A percentile compares a stretch with the other conserved stretches of the same genome.
phyloP scores from a whole-genome alignment of 2,329 filamentous ascomycete genomes.

The Exophiala sp. region DNA sequence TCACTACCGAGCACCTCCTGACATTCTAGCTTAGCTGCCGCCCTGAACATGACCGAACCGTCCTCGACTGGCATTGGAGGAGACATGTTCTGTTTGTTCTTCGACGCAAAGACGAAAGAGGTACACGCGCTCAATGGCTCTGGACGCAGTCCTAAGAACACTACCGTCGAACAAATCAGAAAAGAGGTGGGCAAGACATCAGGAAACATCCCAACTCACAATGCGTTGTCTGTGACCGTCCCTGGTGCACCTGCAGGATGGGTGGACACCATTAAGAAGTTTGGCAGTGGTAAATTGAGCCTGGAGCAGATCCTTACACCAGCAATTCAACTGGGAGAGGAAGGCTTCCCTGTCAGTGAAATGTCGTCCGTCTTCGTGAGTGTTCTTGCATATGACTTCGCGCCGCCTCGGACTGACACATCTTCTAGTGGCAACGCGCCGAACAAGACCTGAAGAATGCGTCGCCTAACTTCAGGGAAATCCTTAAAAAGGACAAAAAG shows the following conservation, averaged over 20 bases:
- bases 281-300: slow-evolving; percentile 80
- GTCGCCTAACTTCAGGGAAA: slow-evolving; percentile 81
- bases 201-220: slow-evolving; percentile 62
- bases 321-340: slow-evolving; percentile 79
- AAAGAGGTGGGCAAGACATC: slow-evolving; percentile 60
- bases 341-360: slow-evolving; percentile 86
- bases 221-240: slow-evolving; percentile 77
- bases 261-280: slow-evolving; percentile 82
- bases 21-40: slow-evolving; percentile 62
- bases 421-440: slow-evolving; percentile 63
- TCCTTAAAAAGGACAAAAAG: slow-evolving; percentile 73
- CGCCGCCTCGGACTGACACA: too few relatives aligned
- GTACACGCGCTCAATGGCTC: slow-evolving; percentile 89
- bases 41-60: slow-evolving; percentile 89
- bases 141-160: slow-evolving; percentile 71
- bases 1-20: slow-evolving; percentile 1
- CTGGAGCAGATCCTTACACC: slow-evolving; percentile 75
- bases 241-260: slow-evolving; percentile 91
- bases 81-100: slow-evolving; percentile 95
- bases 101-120: slow-evolving; percentile 75
- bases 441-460: slow-evolving; percentile 65
- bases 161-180: slow-evolving; percentile 66
- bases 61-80: slow-evolving; percentile 92
- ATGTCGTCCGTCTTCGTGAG: slow-evolving; percentile 66
- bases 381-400: slow-evolving; percentile 20